Base-by-base conservation (phyloP, 768 basidiomycete genomes). In the Boletus speciosus region DNA sequence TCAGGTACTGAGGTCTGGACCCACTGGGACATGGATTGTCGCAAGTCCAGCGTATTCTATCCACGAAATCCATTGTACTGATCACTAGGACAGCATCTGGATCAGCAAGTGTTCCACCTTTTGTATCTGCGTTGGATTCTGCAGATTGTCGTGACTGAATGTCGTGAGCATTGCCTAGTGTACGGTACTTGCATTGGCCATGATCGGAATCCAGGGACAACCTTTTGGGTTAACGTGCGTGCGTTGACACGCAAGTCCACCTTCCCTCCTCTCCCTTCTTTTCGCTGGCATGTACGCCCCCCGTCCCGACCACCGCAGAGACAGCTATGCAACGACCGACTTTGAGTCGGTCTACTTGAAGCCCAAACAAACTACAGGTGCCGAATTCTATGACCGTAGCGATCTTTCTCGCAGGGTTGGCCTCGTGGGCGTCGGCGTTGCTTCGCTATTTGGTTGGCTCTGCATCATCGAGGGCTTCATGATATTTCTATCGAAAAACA, bases 351-450 rank as follows among this genome's bases (percentile, higher is more conserved):
- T 64, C n/a, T 6, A 54, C 38, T 61, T 61, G 51, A 57, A 61
- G 43, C 47, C 38, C 23, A 68, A 52, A 41, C 62, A 60, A 23
- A 64, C 57, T 5, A 50, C 66, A 5, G 56, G 66, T 4, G 58
- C 60, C 46, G 62, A 68, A n/a, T 66, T 66, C 36, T 70, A 66
- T 38, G 63, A 70, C 43, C 62, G 62, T 32, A 65, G 68, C 52
- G 52, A 59, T 9, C 46, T 55, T 9, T 63, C 65, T 16, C 67
- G 70, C 47, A 55, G 23, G 36, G n/a, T 60, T 3, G 57, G 60
- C 51, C 61, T 70, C 46, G 49, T 59, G 14, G 68, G 70, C 12
- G 50, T 70, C 11, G 60, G 59, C 10, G 14, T 63, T 14, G 51
- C 70, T 21, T 43, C 59, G 6, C 6, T 66, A 1, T 61, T 72